Conservation (phyloP, 2,329 filamentous ascomycete species). For the Aspergillus quadrilineatus region DNA sequence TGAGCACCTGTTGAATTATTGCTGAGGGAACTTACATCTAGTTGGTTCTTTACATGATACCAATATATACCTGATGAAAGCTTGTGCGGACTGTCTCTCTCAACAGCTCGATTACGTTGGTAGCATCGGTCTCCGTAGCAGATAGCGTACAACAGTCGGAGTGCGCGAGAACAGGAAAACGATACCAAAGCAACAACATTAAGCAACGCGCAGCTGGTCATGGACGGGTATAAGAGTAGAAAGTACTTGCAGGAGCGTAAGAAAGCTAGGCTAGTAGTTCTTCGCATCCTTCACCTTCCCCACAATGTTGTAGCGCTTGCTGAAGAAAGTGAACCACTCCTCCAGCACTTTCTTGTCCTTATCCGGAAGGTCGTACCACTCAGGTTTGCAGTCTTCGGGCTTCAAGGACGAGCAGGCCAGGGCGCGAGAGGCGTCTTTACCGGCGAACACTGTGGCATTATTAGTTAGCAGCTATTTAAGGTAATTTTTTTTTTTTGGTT, state of each 20-base stretch:
- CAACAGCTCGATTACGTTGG: not conserved
- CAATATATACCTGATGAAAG: not conserved
- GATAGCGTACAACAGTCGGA: not conserved
- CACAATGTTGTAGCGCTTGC: constrained; percentile 87
- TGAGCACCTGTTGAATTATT: not conserved
- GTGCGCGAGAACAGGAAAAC: not conserved
- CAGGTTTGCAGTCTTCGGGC: constrained; percentile 73
- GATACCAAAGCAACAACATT: not conserved
- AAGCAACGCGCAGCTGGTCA: not conserved
- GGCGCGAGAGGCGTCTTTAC: constrained; percentile 92
- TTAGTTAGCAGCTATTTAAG: not conserved
- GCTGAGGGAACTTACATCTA: not conserved
- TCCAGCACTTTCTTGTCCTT: constrained; percentile 81
- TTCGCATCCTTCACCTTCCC: constrained; percentile 45
- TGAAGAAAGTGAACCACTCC: constrained; percentile 96
- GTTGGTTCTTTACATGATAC: not conserved
- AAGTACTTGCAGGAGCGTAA: not conserved
- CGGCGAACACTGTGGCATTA: constrained; percentile 73
- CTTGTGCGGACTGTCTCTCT: not conserved
- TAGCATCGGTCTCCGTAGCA: not conserved
- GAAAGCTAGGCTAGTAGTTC: constrained; percentile 24
- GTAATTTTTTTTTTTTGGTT: not conserved
- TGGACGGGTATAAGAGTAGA: constrained; percentile 5
- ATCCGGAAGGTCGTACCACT: constrained; percentile 80
- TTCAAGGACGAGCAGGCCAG: constrained; percentile 85